A percentile compares a stretch with the other conserved stretches of the same genome.
These are phyloP conservation scores for Nicotiana rustica DNA, from an alignment of 305 asterid species.

Conservation along the genomic window DNA sequence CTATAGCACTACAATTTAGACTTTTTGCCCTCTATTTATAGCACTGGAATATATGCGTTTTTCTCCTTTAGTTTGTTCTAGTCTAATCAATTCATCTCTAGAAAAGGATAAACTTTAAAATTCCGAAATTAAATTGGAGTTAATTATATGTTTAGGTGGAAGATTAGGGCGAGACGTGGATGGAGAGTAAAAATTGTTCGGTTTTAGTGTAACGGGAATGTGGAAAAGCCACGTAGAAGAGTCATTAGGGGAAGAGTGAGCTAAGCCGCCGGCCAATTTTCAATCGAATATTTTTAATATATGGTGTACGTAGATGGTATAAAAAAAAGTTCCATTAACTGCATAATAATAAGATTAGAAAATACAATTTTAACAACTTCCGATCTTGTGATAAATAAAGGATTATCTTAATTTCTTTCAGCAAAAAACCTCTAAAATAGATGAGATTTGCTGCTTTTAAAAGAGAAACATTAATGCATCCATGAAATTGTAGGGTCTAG, in stretches of 20 bases:
- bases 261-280: constrained; percentile 50
- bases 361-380: neutral
- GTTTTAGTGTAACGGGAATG: neutral
- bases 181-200: neutral
- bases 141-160: too few relatives aligned
- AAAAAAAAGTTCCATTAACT: neutral
- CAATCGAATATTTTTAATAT: neutral
- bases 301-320: neutral
- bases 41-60: too few relatives aligned
- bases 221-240: constrained; percentile 42
- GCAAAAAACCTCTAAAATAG: neutral
- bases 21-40: too few relatives aligned
- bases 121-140: neutral
- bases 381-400: neutral
- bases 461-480: constrained; percentile 5
- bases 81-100: too few relatives aligned
- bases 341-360: neutral
- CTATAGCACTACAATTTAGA: neutral
- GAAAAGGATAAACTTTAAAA: too few relatives aligned
- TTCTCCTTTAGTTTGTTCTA: neutral
- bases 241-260: constrained; percentile 40
- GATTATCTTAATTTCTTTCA: neutral
- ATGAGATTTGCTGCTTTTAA: neutral
- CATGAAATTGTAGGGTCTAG: neutral
- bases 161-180: too few relatives aligned